Evolutionary conservation across 2,329 filamentous ascomycete species (phyloP), one percentile per base, ranked within the genome.

Genomic region (Aspergillus sp.): DNA sequence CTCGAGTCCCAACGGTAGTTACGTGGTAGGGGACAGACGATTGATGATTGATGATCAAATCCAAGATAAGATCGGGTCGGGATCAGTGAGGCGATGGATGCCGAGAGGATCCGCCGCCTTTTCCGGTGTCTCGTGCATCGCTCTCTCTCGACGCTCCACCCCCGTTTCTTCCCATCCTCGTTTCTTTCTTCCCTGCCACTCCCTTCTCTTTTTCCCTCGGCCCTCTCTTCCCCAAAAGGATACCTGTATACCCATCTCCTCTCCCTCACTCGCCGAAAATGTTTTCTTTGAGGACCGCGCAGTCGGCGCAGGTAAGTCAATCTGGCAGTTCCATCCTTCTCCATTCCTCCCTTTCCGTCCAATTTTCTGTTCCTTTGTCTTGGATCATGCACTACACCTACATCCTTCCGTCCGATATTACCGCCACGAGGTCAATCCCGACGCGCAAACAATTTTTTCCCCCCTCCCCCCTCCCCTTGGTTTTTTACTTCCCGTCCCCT

Each of bases 341-440:
- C 2, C 11, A 11, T 14, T 14, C 32, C 12, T 14, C 32, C 32
- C 32, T 14, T 14, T 12, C 32, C 32, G 32, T 47, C 12, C 31
- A 50, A 12, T 53, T 31, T 31, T 46, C 54, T 54, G 49, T 55
- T 20, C 26, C 45, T 49, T 45, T 59, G 56, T 29, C 53, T 53
- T 49, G 45, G 32, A 46, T 52, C 57, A 83, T 71, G 75, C 81
- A 73, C 36, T n/a, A 2, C 77, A 78, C 75, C 76, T 36, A 74
- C 75, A 75, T 77, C 69, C 73, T 73, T 71, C 74, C 64, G 73
- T 70, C 74, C 77, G 76, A 57, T 31, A 49, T 29, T 22, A 46
- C 66, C 77, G 74, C 66, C 75, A 76, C 66, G 83, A 81, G 77
- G 78, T 65, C 78, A 83, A 69, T 77, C 82, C 42, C 36, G 10